phyloP scores from a whole-genome alignment of 2,329 filamentous ascomycete genomes.

The Madurella mycetomatis region DNA sequence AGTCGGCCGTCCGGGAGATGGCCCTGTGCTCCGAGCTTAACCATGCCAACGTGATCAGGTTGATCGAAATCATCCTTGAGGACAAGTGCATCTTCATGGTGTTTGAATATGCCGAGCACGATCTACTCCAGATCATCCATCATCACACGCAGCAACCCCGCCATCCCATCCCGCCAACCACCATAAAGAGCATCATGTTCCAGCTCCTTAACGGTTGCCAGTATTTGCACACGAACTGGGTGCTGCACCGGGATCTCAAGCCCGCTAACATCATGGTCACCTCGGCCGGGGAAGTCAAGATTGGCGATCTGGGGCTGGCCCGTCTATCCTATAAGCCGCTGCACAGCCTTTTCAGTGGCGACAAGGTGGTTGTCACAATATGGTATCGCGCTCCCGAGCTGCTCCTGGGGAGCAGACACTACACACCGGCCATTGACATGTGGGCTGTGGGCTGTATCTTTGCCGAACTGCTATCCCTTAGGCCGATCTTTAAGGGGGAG shows the following conservation, averaged over 20 bases:
- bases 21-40: conserved; percentile 87
- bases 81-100: conserved; percentile 99
- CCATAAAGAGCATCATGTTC: conserved; percentile 91
- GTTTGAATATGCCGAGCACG: conserved; percentile 97
- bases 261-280: conserved; percentile 99
- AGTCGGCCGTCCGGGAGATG: conserved; percentile 97
- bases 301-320: conserved; percentile 89
- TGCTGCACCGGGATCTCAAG: conserved; percentile 93
- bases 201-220: conserved; percentile 92
- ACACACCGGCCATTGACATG: conserved; percentile 93
- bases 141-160: conserved; percentile 88
- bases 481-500: conserved; percentile 97
- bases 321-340: conserved; percentile 91
- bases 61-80: conserved; percentile 94
- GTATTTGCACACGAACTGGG: conserved; percentile 95
- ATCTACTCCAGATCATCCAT: conserved; percentile 95
- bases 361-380: conserved; percentile 98
- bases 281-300: conserved; percentile 81
- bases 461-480: conserved; percentile 81
- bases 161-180: conserved; percentile 80
- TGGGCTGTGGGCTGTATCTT: conserved; percentile 99
- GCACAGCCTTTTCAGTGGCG: conserved; percentile 84
- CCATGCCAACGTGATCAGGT: conserved; percentile 82
- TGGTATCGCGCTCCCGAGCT: conserved; percentile 98
- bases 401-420: conserved; percentile 87